Percentiles rank a stretch among this genome's conserved stretches.
Conservation (phyloP, 2,329 filamentous ascomycete species). For the Pseudogymnoascus sp. region DNA sequence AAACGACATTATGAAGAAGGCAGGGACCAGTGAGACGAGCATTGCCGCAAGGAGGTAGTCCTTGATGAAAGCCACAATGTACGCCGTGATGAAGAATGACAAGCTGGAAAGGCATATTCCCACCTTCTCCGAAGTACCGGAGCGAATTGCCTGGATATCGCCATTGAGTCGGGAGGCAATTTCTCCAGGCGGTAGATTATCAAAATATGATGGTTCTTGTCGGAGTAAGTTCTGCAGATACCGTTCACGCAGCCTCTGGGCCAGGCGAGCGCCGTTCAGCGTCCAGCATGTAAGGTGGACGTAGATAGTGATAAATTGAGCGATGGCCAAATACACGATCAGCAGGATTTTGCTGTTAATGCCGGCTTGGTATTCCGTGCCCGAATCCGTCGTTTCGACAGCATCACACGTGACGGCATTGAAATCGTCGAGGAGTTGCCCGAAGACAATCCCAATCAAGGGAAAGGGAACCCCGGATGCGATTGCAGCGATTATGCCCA, state of each 20-base stretch:
- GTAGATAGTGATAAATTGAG: conserved; percentile 56
- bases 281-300: conserved; percentile 52
- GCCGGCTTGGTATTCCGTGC: conserved; percentile 26
- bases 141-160: conserved; percentile 48
- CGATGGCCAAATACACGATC: conserved; percentile 56
- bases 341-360: conserved; percentile 51
- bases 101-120: conserved; percentile 45
- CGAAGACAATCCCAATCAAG: conserved; percentile 53
- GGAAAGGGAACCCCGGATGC: conserved; percentile 52
- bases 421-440: conserved; percentile 52
- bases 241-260: conserved; percentile 42
- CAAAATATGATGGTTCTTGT: conserved; percentile 47
- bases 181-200: conserved; percentile 43
- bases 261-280: conserved; percentile 44
- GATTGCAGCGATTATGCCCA: conserved; percentile 37
- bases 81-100: conserved; percentile 49
- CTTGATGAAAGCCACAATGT: conserved; percentile 51
- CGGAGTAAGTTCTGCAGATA: conserved; percentile 42
- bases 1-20: conserved; percentile 30
- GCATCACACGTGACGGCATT: conserved; percentile 44
- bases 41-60: conserved; percentile 45
- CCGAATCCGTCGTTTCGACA: conserved; percentile 21
- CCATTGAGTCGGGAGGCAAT: conserved; percentile 45
- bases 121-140: conserved; percentile 51
- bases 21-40: conserved; percentile 40